phyloP scores from a whole-genome alignment of 2,329 filamentous ascomycete species.

The Diaporthe citriasiana region DNA sequence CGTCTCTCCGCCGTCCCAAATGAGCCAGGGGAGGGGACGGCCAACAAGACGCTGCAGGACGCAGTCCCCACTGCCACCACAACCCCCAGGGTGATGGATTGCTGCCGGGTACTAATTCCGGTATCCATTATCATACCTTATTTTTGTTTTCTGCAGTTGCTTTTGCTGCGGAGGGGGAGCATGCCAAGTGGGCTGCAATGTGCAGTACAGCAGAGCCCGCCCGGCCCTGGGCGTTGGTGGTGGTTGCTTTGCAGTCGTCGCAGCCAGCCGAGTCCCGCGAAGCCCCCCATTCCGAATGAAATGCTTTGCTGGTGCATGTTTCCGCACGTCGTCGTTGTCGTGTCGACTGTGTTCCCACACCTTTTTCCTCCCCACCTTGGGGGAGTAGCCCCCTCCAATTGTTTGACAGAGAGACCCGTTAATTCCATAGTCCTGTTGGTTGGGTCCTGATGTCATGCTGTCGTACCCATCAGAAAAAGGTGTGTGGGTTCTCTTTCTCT shows the following conservation, averaged over 20 bases:
- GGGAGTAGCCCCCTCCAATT: not conserved
- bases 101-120: slow-evolving; percentile 28
- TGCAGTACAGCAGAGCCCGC: not conserved
- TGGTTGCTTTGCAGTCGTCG: not conserved
- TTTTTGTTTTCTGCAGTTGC: slow-evolving; percentile 2
- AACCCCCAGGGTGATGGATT: not conserved
- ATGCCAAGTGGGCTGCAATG: not conserved
- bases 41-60: slow-evolving; percentile 14
- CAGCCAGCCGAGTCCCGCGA: slow-evolving; percentile 7
- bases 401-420: not conserved
- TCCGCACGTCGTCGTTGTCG: not conserved
- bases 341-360: slow-evolving; percentile 1
- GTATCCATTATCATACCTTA: slow-evolving; percentile 29
- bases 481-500: not conserved
- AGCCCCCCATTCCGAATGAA: too few relatives aligned
- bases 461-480: not conserved
- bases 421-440: slow-evolving; percentile 10
- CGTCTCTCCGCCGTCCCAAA: not conserved
- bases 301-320: too few relatives aligned
- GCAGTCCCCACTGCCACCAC: not conserved
- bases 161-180: not conserved
- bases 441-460: slow-evolving; percentile 7
- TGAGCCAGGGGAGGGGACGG: not conserved
- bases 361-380: not conserved
- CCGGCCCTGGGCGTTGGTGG: not conserved